Evolutionary conservation across 768 basidiomycete genomes (phyloP), one percentile per base, ranked within the genome.

Genomic region (Pleurotus giganteus): DNA sequence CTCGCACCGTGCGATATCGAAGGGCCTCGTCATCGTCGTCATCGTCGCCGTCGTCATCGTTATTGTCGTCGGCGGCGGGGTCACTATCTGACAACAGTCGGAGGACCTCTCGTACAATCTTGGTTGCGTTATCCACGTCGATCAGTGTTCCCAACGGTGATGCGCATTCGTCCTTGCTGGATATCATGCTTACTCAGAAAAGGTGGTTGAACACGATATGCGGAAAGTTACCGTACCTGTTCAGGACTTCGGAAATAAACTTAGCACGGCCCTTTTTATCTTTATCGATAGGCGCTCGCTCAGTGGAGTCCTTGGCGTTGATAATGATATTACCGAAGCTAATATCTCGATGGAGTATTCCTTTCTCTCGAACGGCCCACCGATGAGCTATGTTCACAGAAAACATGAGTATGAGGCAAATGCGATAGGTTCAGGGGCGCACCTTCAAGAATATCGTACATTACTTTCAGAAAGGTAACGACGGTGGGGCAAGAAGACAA

Each of bases 331-430:
- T 54, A 12, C 17, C 28, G 31, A 24, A 17, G 19, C 53, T 54
- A 5, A 54, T 43, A 19, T 54, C 53, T 7, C 41, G 53, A 19
- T 54, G 53, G 11, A 54, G 39, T 19, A 54, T 23, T 4, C 19
- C 12, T 23, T 17, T 21, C 41, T 17, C 26, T 7, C 21, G 26
- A 8, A 44, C 39, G 17, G 39, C 39, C 41, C 41, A 44, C 4
- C 50, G 50, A n/a, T 54, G 53, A 15, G 41, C 53, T 54, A 28
- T 3, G 19, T 15, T 13, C n/a, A n/a, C n/a, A n/a, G 19, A 36
- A 21, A 41, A 15, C 15, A 4, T 42, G 43, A 28, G n/a, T 12
- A 29, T 24, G 28, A 43, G 21, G 5, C 4, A 26, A 9, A 28
- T 32, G 32, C 9, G 21, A 9, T 11, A 2, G 34, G 17, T 12